Base-by-base conservation (phyloP, 2,329 filamentous ascomycete species). In the Gaeumannomyces tritici region DNA sequence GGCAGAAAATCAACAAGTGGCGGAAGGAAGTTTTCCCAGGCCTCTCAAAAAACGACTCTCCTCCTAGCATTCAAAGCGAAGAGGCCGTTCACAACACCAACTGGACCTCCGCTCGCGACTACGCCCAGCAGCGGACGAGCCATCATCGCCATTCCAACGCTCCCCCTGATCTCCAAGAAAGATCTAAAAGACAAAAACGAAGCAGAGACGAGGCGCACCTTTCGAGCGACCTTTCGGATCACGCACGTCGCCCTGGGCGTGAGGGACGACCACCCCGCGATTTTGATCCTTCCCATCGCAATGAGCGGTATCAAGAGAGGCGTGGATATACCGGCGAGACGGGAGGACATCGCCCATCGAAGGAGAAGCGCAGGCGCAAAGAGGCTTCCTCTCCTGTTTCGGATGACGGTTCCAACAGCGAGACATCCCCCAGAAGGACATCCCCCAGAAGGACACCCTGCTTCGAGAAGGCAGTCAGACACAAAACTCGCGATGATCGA, bases 401-500 rank as follows among this genome's bases (percentile, higher is more conserved):
- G 42, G 42, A 24, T 21, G n/a, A 18, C n/a, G 35, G 21, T 42
- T 42, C 8, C 13, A 3, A 42, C 13, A 18, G 35, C 3, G 35
- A 42, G 3, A 2, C 6, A 21, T 42, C 3, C n/a, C 6, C 42
- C 57, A 8, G 27, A 47, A 59, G 15, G 26, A 26, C 57, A n/a
- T n/a, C n/a, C n/a, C n/a, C n/a, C n/a, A n/a, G n/a, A n/a, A n/a
- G n/a, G n/a, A n/a, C n/a, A 27, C 12, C 29, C 15, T 55, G 66
- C 18, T 86, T 80, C 62, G 77, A 83, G 62, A 84, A 78, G 67
- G 75, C 75, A 57, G 72, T 78, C 24, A 79, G 86, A 35, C 75
- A 79, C 65, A 89, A 82, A 70, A 87, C 83, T 21, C 79, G 77
- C 60, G 73, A 77, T 28, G 79, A 84, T 67, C 80, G 78, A 42